These are phyloP conservation scores for Penicillium palitans DNA, from an alignment of 2,329 filamentous ascomycete genomes.

Conservation along the genomic window DNA sequence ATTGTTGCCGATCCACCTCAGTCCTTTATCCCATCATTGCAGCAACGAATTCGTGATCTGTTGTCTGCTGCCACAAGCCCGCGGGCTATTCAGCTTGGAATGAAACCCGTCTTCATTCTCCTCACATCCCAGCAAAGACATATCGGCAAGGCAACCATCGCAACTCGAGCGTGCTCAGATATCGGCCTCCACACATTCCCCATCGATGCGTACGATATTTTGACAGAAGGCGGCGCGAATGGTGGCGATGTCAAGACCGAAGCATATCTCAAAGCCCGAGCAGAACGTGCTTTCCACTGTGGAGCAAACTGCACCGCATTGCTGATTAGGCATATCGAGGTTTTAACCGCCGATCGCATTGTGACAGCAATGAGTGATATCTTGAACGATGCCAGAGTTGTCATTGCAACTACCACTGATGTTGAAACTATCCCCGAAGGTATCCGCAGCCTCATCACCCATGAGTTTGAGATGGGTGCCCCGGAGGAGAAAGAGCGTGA, in stretches of 20 bases:
- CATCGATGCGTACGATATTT: constrained; percentile 89
- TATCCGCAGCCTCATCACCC: constrained; percentile 86
- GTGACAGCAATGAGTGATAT: constrained; percentile 81
- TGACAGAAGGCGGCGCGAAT: constrained; percentile 85
- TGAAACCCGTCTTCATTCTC: constrained; percentile 85
- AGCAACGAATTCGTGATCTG: constrained; percentile 75
- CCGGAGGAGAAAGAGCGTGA: constrained; percentile 92
- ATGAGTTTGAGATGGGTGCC: constrained; percentile 90
- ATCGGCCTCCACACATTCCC: constrained; percentile 86
- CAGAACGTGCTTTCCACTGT: constrained; percentile 85
- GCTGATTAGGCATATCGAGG: constrained; percentile 86
- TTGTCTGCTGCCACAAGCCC: constrained; percentile 86
- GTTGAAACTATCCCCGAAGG: constrained; percentile 92
- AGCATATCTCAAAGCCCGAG: constrained; percentile 80
- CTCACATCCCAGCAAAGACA: constrained; percentile 88
- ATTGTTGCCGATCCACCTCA: constrained; percentile 41
- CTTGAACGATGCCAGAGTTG: constrained; percentile 72
- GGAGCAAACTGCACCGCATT: constrained; percentile 80
- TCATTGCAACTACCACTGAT: constrained; percentile 93
- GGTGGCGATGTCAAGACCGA: constrained; percentile 93
- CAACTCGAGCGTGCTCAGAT: constrained; percentile 75
- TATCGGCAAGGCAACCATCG: constrained; percentile 85
- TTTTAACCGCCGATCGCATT: constrained; percentile 87
- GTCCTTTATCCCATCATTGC: constrained; percentile 58
- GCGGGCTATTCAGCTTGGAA: constrained; percentile 78